Base-by-base conservation (phyloP, 2,329 filamentous ascomycete genomes). In the Orbilia ellipsospora region DNA sequence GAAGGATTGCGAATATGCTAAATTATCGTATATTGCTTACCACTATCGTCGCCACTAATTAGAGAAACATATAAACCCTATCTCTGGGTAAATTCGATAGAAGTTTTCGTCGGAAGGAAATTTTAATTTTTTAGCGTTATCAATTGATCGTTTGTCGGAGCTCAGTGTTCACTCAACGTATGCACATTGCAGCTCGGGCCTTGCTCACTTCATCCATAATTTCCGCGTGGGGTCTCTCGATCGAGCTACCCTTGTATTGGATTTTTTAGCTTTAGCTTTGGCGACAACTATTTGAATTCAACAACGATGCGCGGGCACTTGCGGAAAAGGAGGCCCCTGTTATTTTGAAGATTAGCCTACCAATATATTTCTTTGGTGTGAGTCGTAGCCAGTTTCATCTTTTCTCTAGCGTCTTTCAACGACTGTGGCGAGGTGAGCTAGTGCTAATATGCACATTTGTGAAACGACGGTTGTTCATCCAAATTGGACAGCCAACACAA, bases 101-200 rank as follows among this genome's bases (percentile, higher is more conserved):
- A 61, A n/a, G 57, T 61, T 61, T 61, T 61, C 57, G 57, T 61
- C 57, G 57, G 57, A 50, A 42, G 40, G 31, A 48, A 36, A 7
- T 36, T 36, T 7, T 7, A 36, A 7, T 36, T 64, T 63, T 64
- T 31, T 57, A n/a, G 51, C 40, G 40, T 60, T 72, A 72, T 72
- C 67, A 64, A 65, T 64, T 56, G 52, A 55, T 31, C 44, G 16
- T 52, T 65, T 55, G 67, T 72, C 67, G 67, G 67, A 72, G 67
- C 67, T 72, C 67, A 26, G 28, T 56, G 48, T 57, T 31, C 36
- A 28, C 55, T 48, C 28, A 23, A 45, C 36, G 31, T 40, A 44
- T 18, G 16, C 55, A 45, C 23, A 55, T 62, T 36, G 18, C 42
- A 63, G 51, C 51, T 70, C 40, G 26, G 31, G 15, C 57, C 42